Percentiles rank a stretch among this genome's conserved stretches.
These are phyloP conservation scores for Favolaschia claudopus DNA, from an alignment of 768 basidiomycete genomes.

Conservation along the genomic window DNA sequence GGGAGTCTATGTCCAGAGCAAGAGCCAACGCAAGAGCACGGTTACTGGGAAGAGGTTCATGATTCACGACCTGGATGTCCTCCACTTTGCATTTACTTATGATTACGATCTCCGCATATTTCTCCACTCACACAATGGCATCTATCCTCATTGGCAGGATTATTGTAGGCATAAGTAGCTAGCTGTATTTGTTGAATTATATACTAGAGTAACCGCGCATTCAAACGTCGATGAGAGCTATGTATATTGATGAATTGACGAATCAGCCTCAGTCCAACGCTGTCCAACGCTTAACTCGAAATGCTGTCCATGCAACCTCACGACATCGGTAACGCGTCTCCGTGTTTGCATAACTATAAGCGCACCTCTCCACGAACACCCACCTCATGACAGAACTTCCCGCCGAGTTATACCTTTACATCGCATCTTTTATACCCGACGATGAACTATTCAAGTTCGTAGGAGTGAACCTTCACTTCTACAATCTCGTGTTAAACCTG, in stretches of 20 bases:
- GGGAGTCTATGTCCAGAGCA: conserved; percentile 76
- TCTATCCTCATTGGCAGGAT: conserved; percentile 15
- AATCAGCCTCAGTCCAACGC: too few species aligned
- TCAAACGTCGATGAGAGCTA: too few species aligned
- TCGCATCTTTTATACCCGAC: conserved; percentile 38
- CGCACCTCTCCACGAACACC: too few species aligned
- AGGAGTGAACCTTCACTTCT: conserved; percentile 42
- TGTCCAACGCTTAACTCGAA: too few species aligned
- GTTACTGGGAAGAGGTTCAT: conserved; percentile 30
- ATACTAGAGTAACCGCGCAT: too few species aligned
- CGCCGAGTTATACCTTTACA: conserved; percentile 42
- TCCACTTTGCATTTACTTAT: background rate
- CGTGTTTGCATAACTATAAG: background rate
- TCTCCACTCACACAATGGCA: background rate
- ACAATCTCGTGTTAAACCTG: conserved; percentile 38
- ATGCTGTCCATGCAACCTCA: too few species aligned
- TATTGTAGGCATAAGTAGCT: conserved; percentile 18
- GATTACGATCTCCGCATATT: background rate
- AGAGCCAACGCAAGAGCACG: conserved; percentile 66
- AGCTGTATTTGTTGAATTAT: conserved; percentile 22
- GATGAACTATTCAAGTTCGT: conserved; percentile 33
- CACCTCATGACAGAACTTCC: conserved; percentile 32
- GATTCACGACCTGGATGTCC: background rate
- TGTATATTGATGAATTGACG: too few species aligned
- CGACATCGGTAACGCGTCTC: too few species aligned